A percentile compares a stretch with the other conserved stretches of the same genome.
Conservation (phyloP, 1,284 basidiomycete genomes). For the Puccinia polysora region DNA sequence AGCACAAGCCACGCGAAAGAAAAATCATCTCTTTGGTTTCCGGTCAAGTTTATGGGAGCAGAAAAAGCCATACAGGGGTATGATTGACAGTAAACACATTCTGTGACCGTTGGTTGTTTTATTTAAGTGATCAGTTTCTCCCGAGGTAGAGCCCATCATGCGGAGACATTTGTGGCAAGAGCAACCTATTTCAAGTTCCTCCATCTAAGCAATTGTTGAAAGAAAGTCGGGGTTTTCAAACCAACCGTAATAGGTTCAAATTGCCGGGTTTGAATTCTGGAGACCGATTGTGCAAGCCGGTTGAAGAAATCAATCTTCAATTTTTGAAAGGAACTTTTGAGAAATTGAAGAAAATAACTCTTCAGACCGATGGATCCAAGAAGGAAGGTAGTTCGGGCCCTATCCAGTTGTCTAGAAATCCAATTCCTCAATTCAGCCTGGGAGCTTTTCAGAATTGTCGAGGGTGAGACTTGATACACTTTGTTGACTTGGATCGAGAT, state of each 20-base stretch:
- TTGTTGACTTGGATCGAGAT: background rate
- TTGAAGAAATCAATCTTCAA: background rate
- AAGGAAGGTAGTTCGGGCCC: background rate
- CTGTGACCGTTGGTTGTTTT: too few relatives aligned
- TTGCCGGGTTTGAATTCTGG: background rate
- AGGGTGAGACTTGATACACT: background rate
- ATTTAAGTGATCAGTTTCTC: too few relatives aligned
- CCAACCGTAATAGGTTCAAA: conserved; percentile 1
- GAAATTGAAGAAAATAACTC: background rate
- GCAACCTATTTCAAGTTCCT: conserved; percentile 21
- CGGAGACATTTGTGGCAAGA: too few relatives aligned
- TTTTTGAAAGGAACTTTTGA: background rate
- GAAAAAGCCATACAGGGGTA: too few relatives aligned
- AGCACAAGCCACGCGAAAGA: too few relatives aligned
- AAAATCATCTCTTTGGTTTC: too few relatives aligned
- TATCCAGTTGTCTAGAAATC: background rate
- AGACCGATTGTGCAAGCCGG: background rate
- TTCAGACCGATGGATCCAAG: background rate
- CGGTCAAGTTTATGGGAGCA: too few relatives aligned
- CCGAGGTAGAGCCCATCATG: too few relatives aligned
- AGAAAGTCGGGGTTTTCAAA: background rate
- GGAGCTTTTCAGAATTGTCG: background rate
- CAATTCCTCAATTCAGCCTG: background rate
- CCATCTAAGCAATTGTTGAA: conserved; percentile 14
- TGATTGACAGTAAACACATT: too few relatives aligned